Evolutionary conservation across 2,329 filamentous ascomycete genomes (phyloP).

Genomic region (Venturia nashicola): DNA sequence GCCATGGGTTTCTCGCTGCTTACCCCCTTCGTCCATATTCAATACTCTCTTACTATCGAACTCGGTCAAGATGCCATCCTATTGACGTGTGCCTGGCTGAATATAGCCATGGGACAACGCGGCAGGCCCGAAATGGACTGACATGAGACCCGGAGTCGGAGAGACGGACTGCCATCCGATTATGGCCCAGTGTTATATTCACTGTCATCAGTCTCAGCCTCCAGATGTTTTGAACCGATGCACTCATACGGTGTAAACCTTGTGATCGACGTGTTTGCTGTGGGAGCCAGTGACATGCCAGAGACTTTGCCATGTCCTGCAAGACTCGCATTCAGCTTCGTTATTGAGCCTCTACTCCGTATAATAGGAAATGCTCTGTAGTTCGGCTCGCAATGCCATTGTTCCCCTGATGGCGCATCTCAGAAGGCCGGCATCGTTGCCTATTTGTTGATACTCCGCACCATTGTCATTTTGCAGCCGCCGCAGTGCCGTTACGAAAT

Average conservation of each 20-base stretch:
- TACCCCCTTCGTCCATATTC: background rate
- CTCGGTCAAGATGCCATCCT: background rate
- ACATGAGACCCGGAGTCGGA: background rate
- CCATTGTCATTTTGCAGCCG: background rate
- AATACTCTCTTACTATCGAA: background rate
- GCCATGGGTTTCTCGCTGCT: background rate
- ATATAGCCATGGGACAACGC: background rate
- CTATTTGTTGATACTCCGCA: background rate
- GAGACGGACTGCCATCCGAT: background rate
- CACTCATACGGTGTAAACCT: background rate
- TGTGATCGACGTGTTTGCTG: background rate
- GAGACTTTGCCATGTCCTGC: too few relatives aligned
- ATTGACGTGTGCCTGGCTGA: background rate
- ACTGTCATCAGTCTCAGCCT: slow-evolving; percentile 3
- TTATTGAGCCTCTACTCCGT: too few relatives aligned
- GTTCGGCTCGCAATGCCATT: background rate
- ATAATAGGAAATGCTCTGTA: background rate
- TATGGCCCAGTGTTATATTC: background rate
- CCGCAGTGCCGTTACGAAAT: background rate
- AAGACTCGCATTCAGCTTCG: too few relatives aligned
- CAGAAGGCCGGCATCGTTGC: background rate
- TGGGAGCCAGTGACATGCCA: background rate
- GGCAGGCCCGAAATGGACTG: background rate
- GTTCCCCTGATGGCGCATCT: background rate
- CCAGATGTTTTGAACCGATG: background rate